These are phyloP conservation scores for Pichia cactophila DNA, from an alignment of 1,139 yeast genomes.

Conservation along the genomic window DNA sequence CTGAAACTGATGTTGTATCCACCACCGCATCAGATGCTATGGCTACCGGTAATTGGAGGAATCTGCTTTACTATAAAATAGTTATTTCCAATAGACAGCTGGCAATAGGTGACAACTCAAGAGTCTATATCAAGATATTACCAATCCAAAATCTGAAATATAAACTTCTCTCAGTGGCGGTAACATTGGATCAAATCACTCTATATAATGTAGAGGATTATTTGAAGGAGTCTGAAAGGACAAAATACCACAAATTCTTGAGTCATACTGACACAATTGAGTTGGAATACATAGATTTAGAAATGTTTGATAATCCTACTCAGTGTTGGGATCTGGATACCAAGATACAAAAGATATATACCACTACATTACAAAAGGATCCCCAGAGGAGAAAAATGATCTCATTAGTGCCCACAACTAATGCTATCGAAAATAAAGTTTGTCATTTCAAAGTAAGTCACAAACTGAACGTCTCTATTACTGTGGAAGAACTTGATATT, in stretches of 20 bases:
- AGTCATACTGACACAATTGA: slow-evolving; percentile 15
- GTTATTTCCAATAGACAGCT: slow-evolving; percentile 15
- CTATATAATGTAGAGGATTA: slow-evolving; percentile 7
- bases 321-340: slow-evolving; percentile 12
- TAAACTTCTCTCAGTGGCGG: slow-evolving; percentile 12
- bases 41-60: slow-evolving; percentile 27
- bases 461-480: slow-evolving; percentile 15
- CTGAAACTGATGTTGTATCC: slow-evolving; percentile 2
- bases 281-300: slow-evolving; percentile 8
- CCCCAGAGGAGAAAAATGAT: background rate
- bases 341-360: slow-evolving; percentile 4
- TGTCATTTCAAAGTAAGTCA: slow-evolving; percentile 19
- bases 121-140: slow-evolving; percentile 17
- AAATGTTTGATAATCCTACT: slow-evolving; percentile 4
- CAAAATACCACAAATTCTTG: slow-evolving; percentile 6
- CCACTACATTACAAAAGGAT: background rate
- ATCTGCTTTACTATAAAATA: slow-evolving; percentile 22
- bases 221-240: background rate
- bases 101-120: slow-evolving; percentile 15
- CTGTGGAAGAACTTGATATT: slow-evolving; percentile 17
- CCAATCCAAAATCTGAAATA: slow-evolving; percentile 18
- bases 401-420: slow-evolving; percentile 18
- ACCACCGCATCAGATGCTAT: slow-evolving; percentile 13
- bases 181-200: slow-evolving; percentile 16
- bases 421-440: slow-evolving; percentile 10